These are phyloP conservation scores for Lavandula angustifolia DNA, from an alignment of 257 asterid species.

Conservation along the genomic window DNA sequence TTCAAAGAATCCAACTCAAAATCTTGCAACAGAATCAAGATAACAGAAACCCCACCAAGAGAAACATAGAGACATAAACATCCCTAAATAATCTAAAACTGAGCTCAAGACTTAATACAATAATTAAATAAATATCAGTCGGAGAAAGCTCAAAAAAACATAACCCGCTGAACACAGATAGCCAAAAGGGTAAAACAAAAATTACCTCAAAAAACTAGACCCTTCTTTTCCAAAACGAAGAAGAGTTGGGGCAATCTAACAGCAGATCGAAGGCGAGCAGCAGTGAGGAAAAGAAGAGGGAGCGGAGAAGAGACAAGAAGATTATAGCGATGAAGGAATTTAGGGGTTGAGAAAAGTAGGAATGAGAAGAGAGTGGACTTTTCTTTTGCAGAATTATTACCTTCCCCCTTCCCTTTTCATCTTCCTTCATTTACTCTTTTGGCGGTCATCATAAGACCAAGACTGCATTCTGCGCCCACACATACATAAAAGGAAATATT, in stretches of 20 bases:
- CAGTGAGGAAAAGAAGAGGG: background rate
- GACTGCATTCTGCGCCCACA: background rate
- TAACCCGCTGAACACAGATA: background rate
- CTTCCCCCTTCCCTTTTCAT: background rate
- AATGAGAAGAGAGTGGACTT: conserved; percentile 31
- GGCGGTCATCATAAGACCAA: conserved; percentile 16
- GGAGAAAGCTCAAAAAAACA: conserved; percentile 3
- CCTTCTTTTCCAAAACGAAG: background rate
- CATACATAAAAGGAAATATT: no score
- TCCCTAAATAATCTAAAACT: background rate
- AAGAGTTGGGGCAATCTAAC: conserved; percentile 21
- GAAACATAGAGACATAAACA: conserved; percentile 7
- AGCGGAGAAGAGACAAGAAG: background rate
- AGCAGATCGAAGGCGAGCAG: conserved; percentile 34
- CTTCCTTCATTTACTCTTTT: background rate
- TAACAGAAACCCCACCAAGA: conserved; percentile 9
- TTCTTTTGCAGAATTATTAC: conserved; percentile 29
- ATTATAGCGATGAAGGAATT: conserved; percentile 32
- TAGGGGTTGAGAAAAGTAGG: conserved; percentile 34
- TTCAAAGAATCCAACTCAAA: conserved; percentile 22
- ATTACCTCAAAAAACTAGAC: conserved; percentile 22
- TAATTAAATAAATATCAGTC: background rate
- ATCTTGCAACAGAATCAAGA: background rate
- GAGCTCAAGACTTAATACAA: background rate
- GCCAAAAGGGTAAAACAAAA: conserved; percentile 20